A percentile compares a stretch with the other conserved stretches of the same genome.
These are phyloP conservation scores for Rhizopogon parksii DNA, from an alignment of 1,284 basidiomycete genomes.

Conservation along the genomic window DNA sequence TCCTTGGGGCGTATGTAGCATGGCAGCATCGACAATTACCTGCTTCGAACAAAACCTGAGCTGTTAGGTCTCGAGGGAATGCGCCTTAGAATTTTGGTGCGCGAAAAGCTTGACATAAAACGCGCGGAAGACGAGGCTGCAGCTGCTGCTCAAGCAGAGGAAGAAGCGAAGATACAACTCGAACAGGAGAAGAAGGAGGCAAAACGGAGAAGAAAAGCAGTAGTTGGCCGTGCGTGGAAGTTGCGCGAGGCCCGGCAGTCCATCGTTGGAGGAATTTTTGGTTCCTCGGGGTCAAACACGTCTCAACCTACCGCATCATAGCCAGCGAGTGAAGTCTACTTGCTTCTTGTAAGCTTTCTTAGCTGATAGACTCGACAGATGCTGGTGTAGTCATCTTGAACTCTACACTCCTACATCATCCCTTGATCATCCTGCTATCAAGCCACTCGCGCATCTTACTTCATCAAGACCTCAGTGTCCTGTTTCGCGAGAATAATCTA, in stretches of 20 bases:
- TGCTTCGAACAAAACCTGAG: slow-evolving; percentile 58
- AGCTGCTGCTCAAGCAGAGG: slow-evolving; percentile 7
- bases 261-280: background rate
- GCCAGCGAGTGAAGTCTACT: background rate
- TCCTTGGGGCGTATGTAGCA: slow-evolving; percentile 35
- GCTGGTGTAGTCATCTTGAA: background rate
- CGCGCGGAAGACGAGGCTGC: slow-evolving; percentile 14
- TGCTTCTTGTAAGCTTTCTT: background rate
- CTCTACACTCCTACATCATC: background rate
- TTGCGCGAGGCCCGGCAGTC: background rate
- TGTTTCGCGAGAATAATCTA: background rate
- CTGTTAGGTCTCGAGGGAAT: slow-evolving; percentile 71
- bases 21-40: slow-evolving; percentile 75
- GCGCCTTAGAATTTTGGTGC: slow-evolving; percentile 56
- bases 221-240: background rate
- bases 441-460: background rate
- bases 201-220: slow-evolving; percentile 9
- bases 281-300: background rate
- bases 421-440: background rate
- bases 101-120: slow-evolving; percentile 33
- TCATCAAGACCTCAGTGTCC: background rate
- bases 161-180: slow-evolving; percentile 13
- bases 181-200: slow-evolving; percentile 10
- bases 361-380: background rate
- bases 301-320: background rate